These are phyloP conservation scores for Sarcodon aspratus DNA, from an alignment of 768 basidiomycete genomes.

Conservation along the genomic window DNA sequence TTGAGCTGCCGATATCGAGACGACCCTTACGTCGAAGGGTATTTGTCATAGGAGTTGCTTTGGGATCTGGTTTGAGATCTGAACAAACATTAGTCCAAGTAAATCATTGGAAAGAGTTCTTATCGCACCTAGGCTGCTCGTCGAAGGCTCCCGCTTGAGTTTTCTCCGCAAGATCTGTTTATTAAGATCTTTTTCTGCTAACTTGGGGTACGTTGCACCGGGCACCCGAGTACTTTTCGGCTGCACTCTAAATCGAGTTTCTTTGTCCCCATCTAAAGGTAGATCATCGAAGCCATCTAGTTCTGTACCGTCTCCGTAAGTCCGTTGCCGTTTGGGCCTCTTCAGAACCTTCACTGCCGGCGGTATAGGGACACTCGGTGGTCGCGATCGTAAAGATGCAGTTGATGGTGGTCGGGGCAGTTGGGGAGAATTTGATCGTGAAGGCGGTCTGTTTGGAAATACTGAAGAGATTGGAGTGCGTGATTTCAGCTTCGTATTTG, in stretches of 20 bases:
- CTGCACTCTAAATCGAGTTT: conserved; percentile 62
- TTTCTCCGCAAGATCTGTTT: conserved; percentile 52
- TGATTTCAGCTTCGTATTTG: conserved; percentile 61
- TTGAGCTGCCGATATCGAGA: conserved; percentile 39
- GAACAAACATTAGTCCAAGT: background rate
- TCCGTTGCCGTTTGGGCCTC: conserved; percentile 64
- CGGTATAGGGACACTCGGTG: conserved; percentile 25
- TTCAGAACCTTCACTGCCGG: conserved; percentile 56
- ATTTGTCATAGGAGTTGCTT: conserved; percentile 21
- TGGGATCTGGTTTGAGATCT: background rate
- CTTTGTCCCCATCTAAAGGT: conserved; percentile 75
- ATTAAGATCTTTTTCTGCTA: conserved; percentile 23
- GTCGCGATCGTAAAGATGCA: conserved; percentile 27
- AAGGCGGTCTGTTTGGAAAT: conserved; percentile 37
- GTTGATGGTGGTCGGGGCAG: conserved; percentile 48
- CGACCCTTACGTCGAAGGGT: conserved; percentile 45
- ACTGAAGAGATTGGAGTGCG: conserved; percentile 70
- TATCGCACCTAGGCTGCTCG: conserved; percentile 30
- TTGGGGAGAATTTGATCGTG: conserved; percentile 47
- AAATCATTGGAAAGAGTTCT: background rate
- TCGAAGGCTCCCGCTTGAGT: conserved; percentile 33
- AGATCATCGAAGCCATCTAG: conserved; percentile 84
- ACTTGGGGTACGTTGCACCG: conserved; percentile 34
- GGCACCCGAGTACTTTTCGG: conserved; percentile 63
- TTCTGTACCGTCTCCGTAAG: conserved; percentile 84